A percentile compares a stretch with the other conserved stretches of the same genome.
These are phyloP conservation scores for Potentilla sterilis DNA, from an alignment of 306 rosid genomes.

Conservation along the genomic window DNA sequence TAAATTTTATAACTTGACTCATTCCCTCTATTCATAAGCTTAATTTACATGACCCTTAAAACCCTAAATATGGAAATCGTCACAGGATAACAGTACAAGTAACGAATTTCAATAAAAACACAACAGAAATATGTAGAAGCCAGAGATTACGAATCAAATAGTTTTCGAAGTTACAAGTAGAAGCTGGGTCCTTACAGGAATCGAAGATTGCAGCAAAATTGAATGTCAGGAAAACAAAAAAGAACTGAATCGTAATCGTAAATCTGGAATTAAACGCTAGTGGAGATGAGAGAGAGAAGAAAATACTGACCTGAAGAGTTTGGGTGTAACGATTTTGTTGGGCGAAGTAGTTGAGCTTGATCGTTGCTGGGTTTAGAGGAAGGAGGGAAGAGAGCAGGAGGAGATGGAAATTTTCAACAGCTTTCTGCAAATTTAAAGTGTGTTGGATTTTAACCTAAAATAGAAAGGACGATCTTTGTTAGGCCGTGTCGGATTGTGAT, in stretches of 20 bases:
- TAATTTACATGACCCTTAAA: not conserved
- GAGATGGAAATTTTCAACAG: not conserved
- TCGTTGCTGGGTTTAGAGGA: not conserved
- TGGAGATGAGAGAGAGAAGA: not conserved
- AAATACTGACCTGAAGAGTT: not conserved
- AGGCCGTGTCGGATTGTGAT: not conserved
- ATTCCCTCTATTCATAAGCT: not conserved
- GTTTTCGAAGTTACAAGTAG: not conserved
- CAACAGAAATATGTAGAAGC: not conserved
- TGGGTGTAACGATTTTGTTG: not conserved
- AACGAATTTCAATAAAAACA: not conserved
- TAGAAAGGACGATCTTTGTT: not conserved
- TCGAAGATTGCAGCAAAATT: not conserved
- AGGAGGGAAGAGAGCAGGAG: too few species aligned
- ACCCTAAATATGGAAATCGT: not conserved
- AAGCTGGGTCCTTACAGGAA: not conserved
- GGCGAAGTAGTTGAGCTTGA: not conserved
- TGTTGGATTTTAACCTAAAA: not conserved
- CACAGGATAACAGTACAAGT: not conserved
- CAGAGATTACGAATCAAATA: not conserved
- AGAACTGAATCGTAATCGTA: not conserved
- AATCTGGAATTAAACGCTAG: not conserved
- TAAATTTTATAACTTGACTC: not conserved
- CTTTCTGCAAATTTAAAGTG: not conserved
- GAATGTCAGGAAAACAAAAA: not conserved